These are phyloP conservation scores for Grigorovia yakushimaensis DNA, from an alignment of 805 yeast genomes.

Conservation along the genomic window DNA sequence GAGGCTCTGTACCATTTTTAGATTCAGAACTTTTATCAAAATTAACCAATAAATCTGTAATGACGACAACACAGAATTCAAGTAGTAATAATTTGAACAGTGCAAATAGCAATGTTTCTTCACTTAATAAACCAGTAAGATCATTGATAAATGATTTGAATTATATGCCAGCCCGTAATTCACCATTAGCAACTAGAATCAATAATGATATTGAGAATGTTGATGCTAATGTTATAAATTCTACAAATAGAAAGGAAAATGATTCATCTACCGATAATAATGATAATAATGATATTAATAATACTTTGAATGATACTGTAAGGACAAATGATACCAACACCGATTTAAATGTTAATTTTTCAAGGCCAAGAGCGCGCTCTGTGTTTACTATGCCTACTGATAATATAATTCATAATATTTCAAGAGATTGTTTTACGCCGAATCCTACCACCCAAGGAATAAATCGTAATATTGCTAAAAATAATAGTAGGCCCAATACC, in stretches of 20 bases:
- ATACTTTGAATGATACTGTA: background rate
- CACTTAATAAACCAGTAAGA: background rate
- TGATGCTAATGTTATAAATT: background rate
- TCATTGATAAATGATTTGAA: background rate
- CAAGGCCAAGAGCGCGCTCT: background rate
- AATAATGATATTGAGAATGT: background rate
- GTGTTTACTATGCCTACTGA: background rate
- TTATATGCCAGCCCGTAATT: background rate
- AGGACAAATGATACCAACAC: background rate
- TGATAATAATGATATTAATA: background rate
- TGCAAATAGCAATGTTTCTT: background rate
- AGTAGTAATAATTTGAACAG: background rate
- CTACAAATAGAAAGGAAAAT: background rate
- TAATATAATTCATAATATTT: background rate
- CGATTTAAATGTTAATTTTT: background rate
- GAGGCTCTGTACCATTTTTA: slow-evolving; percentile 21
- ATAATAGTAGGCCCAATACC: too few relatives aligned
- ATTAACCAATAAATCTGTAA: slow-evolving; percentile 9
- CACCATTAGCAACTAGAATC: background rate
- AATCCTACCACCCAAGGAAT: background rate
- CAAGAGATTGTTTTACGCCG: background rate
- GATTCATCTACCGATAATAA: background rate
- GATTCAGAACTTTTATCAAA: slow-evolving; percentile 19
- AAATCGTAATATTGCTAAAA: background rate
- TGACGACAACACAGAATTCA: background rate